phyloP scores from a whole-genome alignment of 371 early-diverging fungal species.

The Syncephalastrum monosporum region DNA sequence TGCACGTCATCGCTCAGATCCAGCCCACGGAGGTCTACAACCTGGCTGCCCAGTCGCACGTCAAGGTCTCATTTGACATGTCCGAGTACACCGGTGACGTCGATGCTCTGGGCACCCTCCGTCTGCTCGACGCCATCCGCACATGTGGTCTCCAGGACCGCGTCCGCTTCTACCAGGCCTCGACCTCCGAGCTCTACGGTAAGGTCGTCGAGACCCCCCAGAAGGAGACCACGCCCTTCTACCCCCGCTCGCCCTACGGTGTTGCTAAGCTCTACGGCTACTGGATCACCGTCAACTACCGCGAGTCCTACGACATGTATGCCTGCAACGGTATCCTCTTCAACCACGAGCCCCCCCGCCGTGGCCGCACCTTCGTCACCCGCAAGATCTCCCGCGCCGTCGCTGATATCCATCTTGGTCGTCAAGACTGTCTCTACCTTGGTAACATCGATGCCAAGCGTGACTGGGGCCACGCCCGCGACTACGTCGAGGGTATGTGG shows the following conservation, averaged over 20 bases:
- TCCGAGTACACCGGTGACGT: slow-evolving; percentile 87
- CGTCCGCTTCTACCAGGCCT: slow-evolving; percentile 81
- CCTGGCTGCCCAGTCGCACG: slow-evolving; percentile 75
- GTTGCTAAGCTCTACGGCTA: slow-evolving; percentile 81
- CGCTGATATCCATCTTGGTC: slow-evolving; percentile 68
- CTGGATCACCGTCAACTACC: slow-evolving; percentile 80
- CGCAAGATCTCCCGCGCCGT: slow-evolving; percentile 81
- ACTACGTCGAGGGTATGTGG: slow-evolving; percentile 88
- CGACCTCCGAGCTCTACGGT: slow-evolving; percentile 79
- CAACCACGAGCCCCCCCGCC: slow-evolving; percentile 82
- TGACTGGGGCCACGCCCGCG: slow-evolving; percentile 87
- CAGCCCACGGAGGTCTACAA: slow-evolving; percentile 80
- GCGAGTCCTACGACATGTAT: slow-evolving; percentile 78
- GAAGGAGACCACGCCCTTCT: slow-evolving; percentile 82
- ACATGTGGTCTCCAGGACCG: slow-evolving; percentile 69
- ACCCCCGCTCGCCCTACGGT: slow-evolving; percentile 83
- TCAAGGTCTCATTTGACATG: slow-evolving; percentile 87
- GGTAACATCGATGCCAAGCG: slow-evolving; percentile 84
- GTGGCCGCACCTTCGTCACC: slow-evolving; percentile 82
- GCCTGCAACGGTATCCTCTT: slow-evolving; percentile 84
- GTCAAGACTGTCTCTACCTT: slow-evolving; percentile 69
- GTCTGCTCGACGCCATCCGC: slow-evolving; percentile 77
- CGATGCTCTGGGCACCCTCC: slow-evolving; percentile 82
- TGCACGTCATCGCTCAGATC: slow-evolving; percentile 71
- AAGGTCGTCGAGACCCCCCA: slow-evolving; percentile 79